phyloP scores from a whole-genome alignment of 164 flowering plant genomes.

The Litsea cubeba region DNA sequence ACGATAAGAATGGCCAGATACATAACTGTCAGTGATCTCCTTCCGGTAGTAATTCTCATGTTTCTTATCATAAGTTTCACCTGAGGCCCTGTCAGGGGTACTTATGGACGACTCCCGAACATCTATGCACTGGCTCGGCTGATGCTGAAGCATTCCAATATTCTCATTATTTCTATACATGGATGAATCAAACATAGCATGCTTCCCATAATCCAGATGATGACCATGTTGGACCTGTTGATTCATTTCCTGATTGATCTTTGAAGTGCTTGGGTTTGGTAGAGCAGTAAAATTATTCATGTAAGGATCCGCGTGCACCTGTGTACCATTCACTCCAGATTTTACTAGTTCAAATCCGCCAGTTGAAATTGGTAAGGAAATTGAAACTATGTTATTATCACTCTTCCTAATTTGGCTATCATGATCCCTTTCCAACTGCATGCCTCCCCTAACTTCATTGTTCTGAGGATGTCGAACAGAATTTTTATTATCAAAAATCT shows the following conservation, averaged over 20 bases:
- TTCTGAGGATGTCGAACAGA: constrained; percentile 13
- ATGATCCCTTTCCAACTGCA: constrained; percentile 17
- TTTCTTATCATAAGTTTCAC: constrained; percentile 27
- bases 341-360: constrained; percentile 25
- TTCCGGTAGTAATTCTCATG: constrained; percentile 24
- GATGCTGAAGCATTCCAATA: constrained; percentile 20
- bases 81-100: constrained; percentile 24
- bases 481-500: constrained; percentile 8
- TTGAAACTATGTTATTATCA: constrained; percentile 11
- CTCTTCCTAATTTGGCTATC: constrained; percentile 25
- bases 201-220: constrained; percentile 27
- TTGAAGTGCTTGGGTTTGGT: constrained; percentile 15
- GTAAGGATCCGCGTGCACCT: constrained; percentile 15
- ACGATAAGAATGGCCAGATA: constrained; percentile 29
- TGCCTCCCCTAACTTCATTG: constrained; percentile 19
- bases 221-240: constrained; percentile 19
- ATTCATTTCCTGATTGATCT: constrained; percentile 23
- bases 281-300: constrained; percentile 14
- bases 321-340: constrained; percentile 16
- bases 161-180: constrained; percentile 23
- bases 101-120: constrained; percentile 12
- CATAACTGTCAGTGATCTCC: constrained; percentile 32
- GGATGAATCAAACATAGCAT: constrained; percentile 18
- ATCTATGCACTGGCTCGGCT: constrained; percentile 13
- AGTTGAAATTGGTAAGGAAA: constrained; percentile 20